Evolutionary conservation across 176 grass and related monocot genomes (phyloP).

Genomic region (Phoenix roebelenii): DNA sequence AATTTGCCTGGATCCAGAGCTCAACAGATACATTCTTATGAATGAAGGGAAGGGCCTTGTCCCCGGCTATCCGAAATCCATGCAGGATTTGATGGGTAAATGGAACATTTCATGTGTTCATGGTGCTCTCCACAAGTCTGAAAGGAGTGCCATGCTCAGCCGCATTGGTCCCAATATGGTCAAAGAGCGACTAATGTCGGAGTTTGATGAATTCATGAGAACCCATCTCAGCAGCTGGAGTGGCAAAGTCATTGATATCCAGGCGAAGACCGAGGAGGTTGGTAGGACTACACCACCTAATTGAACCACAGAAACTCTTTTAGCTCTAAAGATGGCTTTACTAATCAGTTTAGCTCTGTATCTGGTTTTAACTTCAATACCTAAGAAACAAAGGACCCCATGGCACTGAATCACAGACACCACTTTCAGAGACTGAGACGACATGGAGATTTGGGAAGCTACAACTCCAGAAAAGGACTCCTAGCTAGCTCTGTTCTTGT

Average conservation of each 20-base stretch:
- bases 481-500: too few species aligned
- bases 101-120: slow-evolving; percentile 19
- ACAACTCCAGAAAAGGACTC: too few species aligned
- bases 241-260: slow-evolving; percentile 24
- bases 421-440: too few species aligned
- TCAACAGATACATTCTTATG: slow-evolving; percentile 24
- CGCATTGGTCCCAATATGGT: slow-evolving; percentile 17
- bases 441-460: too few species aligned
- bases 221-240: slow-evolving; percentile 7
- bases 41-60: slow-evolving; percentile 23
- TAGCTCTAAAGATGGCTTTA: too few species aligned
- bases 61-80: slow-evolving; percentile 30
- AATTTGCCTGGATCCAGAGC: slow-evolving; percentile 30
- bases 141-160: slow-evolving; percentile 16
- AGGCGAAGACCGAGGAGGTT: slow-evolving; percentile 32
- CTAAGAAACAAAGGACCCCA: too few species aligned
- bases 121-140: slow-evolving; percentile 19
- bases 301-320: too few species aligned
- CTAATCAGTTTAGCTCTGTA: too few species aligned
- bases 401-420: too few species aligned
- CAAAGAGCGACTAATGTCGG: slow-evolving; percentile 12
- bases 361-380: too few species aligned
- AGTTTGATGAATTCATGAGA: slow-evolving; percentile 33
- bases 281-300: too few species aligned
- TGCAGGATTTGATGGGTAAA: slow-evolving; percentile 27